A percentile compares a stretch with the other conserved stretches of the same genome.
phyloP scores from a whole-genome alignment of 495 filamentous ascomycete genomes.

The Filosporella fistucella region DNA sequence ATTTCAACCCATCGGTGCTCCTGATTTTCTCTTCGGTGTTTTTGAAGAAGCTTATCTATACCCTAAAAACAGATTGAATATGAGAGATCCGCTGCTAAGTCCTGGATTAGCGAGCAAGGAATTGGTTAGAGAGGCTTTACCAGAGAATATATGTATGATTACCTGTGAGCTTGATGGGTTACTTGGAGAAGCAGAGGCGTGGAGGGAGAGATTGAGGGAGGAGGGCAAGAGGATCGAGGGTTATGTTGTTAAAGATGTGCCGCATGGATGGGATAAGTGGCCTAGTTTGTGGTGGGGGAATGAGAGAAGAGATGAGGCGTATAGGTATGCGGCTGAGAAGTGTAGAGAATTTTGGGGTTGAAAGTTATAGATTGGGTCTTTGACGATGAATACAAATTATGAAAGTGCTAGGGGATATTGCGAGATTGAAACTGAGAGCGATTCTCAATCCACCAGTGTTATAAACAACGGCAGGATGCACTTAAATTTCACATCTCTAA shows the following conservation, averaged over 20 bases:
- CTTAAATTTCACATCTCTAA: too few relatives aligned
- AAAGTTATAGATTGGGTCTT: too few relatives aligned
- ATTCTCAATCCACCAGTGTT: too few relatives aligned
- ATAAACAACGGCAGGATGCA: too few relatives aligned
- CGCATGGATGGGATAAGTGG: constrained; percentile 84
- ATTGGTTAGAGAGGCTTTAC: constrained; percentile 46
- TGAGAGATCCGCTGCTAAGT: constrained; percentile 51
- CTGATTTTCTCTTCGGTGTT: constrained; percentile 41
- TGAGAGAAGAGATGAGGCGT: constrained; percentile 11
- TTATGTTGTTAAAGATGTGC: constrained; percentile 63
- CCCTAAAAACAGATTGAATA: constrained; percentile 36
- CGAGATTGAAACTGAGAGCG: too few relatives aligned
- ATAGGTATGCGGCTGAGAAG: constrained; percentile 7
- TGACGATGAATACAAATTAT: too few relatives aligned
- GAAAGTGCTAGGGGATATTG: too few relatives aligned
- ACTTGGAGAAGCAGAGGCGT: constrained; percentile 66
- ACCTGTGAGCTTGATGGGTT: constrained; percentile 90
- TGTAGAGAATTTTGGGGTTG: constrained; percentile 11
- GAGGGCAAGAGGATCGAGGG: constrained; percentile 64
- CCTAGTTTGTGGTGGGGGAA: constrained; percentile 59
- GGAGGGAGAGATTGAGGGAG: constrained; percentile 53
- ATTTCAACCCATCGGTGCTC: constrained; percentile 32
- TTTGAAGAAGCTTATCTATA: constrained; percentile 80
- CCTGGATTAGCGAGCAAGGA: constrained; percentile 56
- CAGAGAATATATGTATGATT: constrained; percentile 61